Evolutionary conservation across 495 filamentous ascomycete genomes (phyloP).

Genomic region (Annulohypoxylon nitens): DNA sequence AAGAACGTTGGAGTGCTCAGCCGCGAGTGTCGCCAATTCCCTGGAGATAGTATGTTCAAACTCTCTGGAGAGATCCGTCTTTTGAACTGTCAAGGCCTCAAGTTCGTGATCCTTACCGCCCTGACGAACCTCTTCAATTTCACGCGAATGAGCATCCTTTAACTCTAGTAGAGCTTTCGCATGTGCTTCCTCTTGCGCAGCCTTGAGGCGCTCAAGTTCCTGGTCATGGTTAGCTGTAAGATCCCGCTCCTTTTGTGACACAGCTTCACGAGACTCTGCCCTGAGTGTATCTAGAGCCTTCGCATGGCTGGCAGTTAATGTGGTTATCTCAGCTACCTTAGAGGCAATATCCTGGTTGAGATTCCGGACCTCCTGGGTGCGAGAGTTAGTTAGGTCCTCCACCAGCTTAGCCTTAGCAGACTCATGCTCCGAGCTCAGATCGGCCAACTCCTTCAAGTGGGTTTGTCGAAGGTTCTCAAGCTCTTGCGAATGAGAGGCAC

Average conservation of each 20-base stretch:
- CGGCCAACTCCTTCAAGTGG: constrained; percentile 30
- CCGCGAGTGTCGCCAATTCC: constrained; percentile 42
- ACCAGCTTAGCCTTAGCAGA: constrained; percentile 29
- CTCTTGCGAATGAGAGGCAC: constrained; percentile 32
- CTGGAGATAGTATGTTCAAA: constrained; percentile 30
- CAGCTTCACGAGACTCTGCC: constrained; percentile 24
- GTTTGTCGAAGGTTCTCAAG: constrained; percentile 36
- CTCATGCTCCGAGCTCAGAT: constrained; percentile 39
- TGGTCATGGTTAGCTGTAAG: constrained; percentile 25
- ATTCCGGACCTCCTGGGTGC: constrained; percentile 35
- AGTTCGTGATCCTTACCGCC: neutral
- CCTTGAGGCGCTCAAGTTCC: constrained; percentile 31
- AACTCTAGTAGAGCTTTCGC: constrained; percentile 39
- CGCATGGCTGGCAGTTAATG: constrained; percentile 28
- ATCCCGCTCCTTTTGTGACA: constrained; percentile 39
- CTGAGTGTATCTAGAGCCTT: constrained; percentile 34
- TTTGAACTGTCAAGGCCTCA: constrained; percentile 29
- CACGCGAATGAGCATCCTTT: constrained; percentile 21
- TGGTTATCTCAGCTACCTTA: constrained; percentile 41
- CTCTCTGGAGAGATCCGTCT: constrained; percentile 18
- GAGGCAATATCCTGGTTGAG: constrained; percentile 37
- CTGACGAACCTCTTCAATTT: constrained; percentile 34
- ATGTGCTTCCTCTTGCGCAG: constrained; percentile 34
- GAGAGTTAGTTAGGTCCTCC: constrained; percentile 35
- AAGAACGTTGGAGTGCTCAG: constrained; percentile 35